Evolutionary conservation across 176 grass and related monocot genomes (phyloP).

Genomic region (Carex kokanica): DNA sequence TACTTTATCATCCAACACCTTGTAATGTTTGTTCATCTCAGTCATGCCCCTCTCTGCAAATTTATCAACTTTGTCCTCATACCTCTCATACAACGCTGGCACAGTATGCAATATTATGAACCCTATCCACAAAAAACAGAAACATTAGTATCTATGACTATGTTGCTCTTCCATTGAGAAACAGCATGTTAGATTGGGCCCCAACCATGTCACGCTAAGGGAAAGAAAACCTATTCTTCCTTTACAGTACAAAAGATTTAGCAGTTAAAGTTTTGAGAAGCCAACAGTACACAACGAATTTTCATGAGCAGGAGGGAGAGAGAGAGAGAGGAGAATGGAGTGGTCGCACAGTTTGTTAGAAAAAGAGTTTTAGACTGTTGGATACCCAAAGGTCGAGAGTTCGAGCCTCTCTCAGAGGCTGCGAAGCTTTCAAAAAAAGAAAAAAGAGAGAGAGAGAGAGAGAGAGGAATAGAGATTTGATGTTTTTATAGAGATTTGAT

Average conservation of each 20-base stretch:
- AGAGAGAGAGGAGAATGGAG: not conserved
- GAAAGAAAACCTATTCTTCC: not conserved
- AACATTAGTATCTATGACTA: not conserved
- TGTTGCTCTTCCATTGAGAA: not conserved
- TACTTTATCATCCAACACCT: conserved; percentile 51
- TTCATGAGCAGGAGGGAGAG: not conserved
- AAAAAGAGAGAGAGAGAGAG: not conserved
- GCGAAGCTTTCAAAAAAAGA: no score
- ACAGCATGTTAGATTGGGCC: not conserved
- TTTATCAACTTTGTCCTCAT: conserved; percentile 68
- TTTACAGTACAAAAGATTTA: not conserved
- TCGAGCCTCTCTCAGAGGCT: no score
- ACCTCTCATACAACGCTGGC: conserved; percentile 68
- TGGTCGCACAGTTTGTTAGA: no score
- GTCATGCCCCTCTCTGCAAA: conserved; percentile 49
- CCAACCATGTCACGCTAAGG: not conserved
- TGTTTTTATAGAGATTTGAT: conserved; percentile 24
- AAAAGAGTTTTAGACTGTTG: no score
- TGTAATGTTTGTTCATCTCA: conserved; percentile 55
- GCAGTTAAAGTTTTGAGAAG: not conserved
- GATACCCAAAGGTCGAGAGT: no score
- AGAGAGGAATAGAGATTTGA: not conserved
- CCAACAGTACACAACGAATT: not conserved
- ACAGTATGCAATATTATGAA: conserved; percentile 62
- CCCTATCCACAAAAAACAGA: conserved; percentile 17